Evolutionary conservation across 257 asterid species (phyloP).

Genomic region (Avicennia marina): DNA sequence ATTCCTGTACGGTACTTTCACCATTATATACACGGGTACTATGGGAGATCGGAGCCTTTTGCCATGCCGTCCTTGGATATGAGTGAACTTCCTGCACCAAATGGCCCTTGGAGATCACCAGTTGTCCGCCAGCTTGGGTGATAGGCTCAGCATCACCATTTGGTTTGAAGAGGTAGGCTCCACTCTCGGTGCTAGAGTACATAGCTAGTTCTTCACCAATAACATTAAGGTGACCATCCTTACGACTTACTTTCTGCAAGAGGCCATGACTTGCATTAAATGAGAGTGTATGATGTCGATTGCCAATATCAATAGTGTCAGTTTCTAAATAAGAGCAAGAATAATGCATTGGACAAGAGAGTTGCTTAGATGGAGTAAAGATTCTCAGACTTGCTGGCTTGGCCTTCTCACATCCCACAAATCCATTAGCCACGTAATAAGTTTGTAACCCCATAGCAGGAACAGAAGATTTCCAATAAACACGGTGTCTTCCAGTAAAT

Average conservation of each 20-base stretch:
- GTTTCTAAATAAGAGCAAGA: slow-evolving; percentile 61
- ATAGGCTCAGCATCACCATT: slow-evolving; percentile 76
- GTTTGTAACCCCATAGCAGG: slow-evolving; percentile 95
- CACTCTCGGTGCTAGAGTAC: slow-evolving; percentile 85
- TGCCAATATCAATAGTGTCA: slow-evolving; percentile 53
- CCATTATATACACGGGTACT: slow-evolving; percentile 71
- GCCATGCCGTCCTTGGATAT: slow-evolving; percentile 66
- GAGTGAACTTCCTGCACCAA: slow-evolving; percentile 78
- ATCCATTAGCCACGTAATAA: slow-evolving; percentile 89
- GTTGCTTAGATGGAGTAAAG: slow-evolving; percentile 31
- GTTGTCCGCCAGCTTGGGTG: slow-evolving; percentile 44
- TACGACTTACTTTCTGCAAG: slow-evolving; percentile 53
- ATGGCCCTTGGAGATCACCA: slow-evolving; percentile 74
- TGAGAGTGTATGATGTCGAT: slow-evolving; percentile 53
- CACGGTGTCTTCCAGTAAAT: slow-evolving; percentile 82
- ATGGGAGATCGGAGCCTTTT: slow-evolving; percentile 69
- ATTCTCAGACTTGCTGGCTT: slow-evolving; percentile 62
- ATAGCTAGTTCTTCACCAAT: slow-evolving; percentile 71
- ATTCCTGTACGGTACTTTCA: slow-evolving; percentile 61
- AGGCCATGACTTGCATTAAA: slow-evolving; percentile 58
- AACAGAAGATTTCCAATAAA: slow-evolving; percentile 89
- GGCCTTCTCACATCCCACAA: slow-evolving; percentile 97
- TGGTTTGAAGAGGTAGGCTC: slow-evolving; percentile 91
- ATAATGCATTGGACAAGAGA: slow-evolving; percentile 70
- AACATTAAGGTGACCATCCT: slow-evolving; percentile 45